Conservation (phyloP, 1,284 basidiomycete genomes). For the Ustilago loliicola region DNA sequence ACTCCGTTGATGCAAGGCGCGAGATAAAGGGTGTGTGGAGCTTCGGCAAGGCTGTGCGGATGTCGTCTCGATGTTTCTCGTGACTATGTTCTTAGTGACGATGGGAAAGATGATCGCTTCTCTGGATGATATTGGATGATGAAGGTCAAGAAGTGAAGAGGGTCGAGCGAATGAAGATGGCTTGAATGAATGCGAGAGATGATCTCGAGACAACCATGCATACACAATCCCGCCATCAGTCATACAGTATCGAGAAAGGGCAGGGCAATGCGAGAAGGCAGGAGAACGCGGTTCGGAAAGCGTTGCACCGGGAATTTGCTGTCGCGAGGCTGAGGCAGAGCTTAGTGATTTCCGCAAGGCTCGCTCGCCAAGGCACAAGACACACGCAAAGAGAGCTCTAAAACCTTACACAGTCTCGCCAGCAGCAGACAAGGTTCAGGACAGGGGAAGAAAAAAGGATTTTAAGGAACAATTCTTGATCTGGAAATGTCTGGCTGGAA, state of each 20-base stretch:
- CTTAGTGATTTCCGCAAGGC: neutral
- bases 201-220: slow-evolving; percentile 5
- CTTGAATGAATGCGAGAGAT: neutral
- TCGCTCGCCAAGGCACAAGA: neutral
- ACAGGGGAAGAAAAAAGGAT: neutral
- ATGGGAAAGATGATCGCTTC: neutral
- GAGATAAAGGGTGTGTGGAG: slow-evolving; percentile 4
- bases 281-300: neutral
- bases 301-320: neutral
- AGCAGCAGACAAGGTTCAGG: slow-evolving; percentile 5
- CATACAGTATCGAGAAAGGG: neutral
- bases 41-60: neutral
- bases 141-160: neutral
- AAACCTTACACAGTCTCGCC: slow-evolving; percentile 4
- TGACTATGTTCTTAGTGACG: neutral
- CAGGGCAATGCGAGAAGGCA: neutral
- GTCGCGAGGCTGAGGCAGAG: neutral
- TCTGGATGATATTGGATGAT: no score
- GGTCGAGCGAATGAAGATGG: neutral
- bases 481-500: no score
- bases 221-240: neutral
- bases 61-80: neutral
- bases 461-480: neutral
- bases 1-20: slow-evolving; percentile 16
- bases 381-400: slow-evolving; percentile 6